Percentiles rank a stretch among this genome's conserved stretches.
phyloP scores from a whole-genome alignment of 202 grass and related monocot genomes.

The Elaeis oleifera region DNA sequence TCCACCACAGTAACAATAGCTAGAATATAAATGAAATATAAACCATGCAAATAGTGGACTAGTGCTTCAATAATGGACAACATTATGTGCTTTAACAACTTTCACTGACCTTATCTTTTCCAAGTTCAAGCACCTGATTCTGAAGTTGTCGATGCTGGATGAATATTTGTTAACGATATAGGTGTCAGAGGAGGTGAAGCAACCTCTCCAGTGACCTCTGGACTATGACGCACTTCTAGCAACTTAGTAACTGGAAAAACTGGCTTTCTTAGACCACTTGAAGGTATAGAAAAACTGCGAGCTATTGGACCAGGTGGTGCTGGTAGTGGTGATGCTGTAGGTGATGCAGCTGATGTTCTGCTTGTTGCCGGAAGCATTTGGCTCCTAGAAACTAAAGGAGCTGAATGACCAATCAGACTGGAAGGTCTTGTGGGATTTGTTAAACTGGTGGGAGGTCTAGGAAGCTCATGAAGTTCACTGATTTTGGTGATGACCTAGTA shows the following conservation, averaged over 20 bases:
- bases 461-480: slow-evolving; percentile 77
- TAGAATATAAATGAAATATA: too few relatives aligned
- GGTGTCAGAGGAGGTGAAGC: slow-evolving; percentile 38
- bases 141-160: slow-evolving; percentile 23
- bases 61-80: too few relatives aligned
- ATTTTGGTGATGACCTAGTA: slow-evolving; percentile 49
- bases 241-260: slow-evolving; percentile 43
- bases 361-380: slow-evolving; percentile 26
- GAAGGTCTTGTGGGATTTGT: slow-evolving; percentile 18
- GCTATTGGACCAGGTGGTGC: slow-evolving; percentile 41
- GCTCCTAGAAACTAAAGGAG: slow-evolving; percentile 58
- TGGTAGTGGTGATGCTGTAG: slow-evolving; percentile 46
- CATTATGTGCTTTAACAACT: too few relatives aligned
- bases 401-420: slow-evolving; percentile 74
- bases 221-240: slow-evolving; percentile 32
- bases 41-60: too few relatives aligned
- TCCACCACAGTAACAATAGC: too few relatives aligned
- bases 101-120: slow-evolving; percentile 37
- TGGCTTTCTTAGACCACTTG: slow-evolving; percentile 60
- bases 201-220: slow-evolving; percentile 31
- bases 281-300: slow-evolving; percentile 72
- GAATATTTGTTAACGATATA: slow-evolving; percentile 31
- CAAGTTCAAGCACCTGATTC: slow-evolving; percentile 26
- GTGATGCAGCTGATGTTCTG: neutral
- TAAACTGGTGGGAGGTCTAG: slow-evolving; percentile 47